Evolutionary conservation across 2,329 filamentous ascomycete genomes (phyloP), one percentile per base, ranked within the genome.

Genomic region (Penicillium rolfsii): DNA sequence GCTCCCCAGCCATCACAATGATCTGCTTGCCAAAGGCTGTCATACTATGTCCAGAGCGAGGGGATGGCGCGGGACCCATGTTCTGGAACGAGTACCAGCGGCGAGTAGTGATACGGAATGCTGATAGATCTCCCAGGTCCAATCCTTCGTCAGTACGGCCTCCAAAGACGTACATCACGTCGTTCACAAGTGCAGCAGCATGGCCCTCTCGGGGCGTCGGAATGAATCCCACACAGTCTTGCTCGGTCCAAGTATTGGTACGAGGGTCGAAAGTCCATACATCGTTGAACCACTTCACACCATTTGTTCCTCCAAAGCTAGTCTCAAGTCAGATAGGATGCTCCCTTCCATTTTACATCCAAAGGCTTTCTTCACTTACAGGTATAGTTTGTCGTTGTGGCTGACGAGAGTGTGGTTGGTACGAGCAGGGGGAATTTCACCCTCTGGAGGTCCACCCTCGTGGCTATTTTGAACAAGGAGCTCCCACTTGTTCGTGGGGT

Each of bases 71-170:
- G 3, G 93, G 93, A 0, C 95, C 95, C 95, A 99, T 99, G 73
- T 99, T 99, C 73, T 99, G 95, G 78, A 99, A 99, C 38, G 95
- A 99, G 76, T 98, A 99, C 95, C 95, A 99, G 61, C 95, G 87
- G 66, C 91, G 88, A 11, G 93, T 93, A 0, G 89, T 87, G 69
- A 91, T 91, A 53, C 88, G 84, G 76, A 91, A 91, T 9, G 95
- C 95, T 2, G 95, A 94, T 46, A 99, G 83, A 76, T 99, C 95
- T 36, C 94, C 95, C 4, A 99, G 81, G 74, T 99, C 95, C 30
- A 89, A 87, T 1, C 95, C 95, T 68, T 98, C 93, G 73, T 97
- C 92, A 0, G 93, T 97, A 61, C 95, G 90, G 48, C 95, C 95
- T 68, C 96, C 96, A 76, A 99, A 99, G 63, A 99, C 88, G 80